These are phyloP conservation scores for Hirschioporus abietinus DNA, from an alignment of 768 basidiomycete species.

Conservation along the genomic window DNA sequence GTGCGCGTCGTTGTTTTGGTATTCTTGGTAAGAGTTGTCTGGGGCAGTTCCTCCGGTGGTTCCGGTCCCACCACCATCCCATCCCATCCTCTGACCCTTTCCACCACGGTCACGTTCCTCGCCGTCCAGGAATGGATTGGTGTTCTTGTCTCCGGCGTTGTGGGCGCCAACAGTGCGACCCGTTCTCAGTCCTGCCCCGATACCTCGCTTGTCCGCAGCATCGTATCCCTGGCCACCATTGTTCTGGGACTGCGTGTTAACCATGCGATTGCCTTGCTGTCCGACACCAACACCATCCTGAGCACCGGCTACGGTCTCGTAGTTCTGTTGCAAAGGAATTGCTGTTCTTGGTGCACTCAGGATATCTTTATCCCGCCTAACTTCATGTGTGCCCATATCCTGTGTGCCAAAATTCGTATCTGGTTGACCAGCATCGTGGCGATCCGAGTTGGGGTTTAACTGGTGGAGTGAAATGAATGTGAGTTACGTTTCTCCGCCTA, in stretches of 20 bases:
- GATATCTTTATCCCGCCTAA: background rate
- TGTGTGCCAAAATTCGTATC: background rate
- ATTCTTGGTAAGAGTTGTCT: too few species aligned
- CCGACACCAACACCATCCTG: background rate
- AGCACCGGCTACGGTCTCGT: background rate
- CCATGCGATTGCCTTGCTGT: background rate
- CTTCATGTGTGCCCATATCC: background rate
- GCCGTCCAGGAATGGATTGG: background rate
- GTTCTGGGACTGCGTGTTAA: background rate
- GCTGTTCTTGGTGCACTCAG: background rate
- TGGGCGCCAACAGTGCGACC: background rate
- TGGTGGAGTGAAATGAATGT: background rate
- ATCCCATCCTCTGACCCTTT: background rate
- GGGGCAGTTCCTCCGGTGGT: too few species aligned
- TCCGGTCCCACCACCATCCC: too few species aligned
- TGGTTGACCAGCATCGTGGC: background rate
- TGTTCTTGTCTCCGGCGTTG: background rate
- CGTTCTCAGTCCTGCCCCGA: background rate
- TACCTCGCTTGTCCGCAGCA: background rate
- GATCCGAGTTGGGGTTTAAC: background rate
- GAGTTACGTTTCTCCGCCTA: background rate
- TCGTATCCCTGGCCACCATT: background rate
- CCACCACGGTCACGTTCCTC: background rate
- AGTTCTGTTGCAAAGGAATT: background rate
- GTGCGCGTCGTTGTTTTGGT: too few species aligned